Evolutionary conservation across 495 filamentous ascomycete genomes (phyloP), one percentile per base, ranked within the genome.

Genomic region (Aspergillus incahuasiensis): DNA sequence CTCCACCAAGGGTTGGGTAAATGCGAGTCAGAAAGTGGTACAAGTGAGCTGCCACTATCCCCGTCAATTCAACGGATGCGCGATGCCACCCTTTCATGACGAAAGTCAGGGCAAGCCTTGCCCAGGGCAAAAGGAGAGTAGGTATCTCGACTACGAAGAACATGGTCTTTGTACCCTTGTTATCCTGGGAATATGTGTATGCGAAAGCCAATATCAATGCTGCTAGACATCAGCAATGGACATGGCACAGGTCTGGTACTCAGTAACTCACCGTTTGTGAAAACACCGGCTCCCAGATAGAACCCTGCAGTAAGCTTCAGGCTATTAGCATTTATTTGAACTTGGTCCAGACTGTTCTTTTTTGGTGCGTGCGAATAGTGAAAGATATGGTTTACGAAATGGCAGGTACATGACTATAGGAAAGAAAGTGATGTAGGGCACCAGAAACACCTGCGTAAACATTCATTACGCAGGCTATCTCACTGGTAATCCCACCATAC

Each of bases 401-500:
- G 5, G 9, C 19, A 13, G 34, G 34, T 25, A 40, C 32, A 62
- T 48, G 34, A 57, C 48, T 56, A 63, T 57, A 57, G 24, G 42
- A 7, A 22, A 47, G 18, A 64, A 59, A 54, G 62, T 43, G 73
- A 89, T 96, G 90, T 96, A 96, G 89, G 90, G 89, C 84, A 85
- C 84, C 81, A 80, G 75, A 88, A 92, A 82, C 83, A 84, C 90
- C 81, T 80, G 78, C 68, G 81, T 70, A 74, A 85, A 87, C 65
- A 74, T 70, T 60, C 71, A 78, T 83, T 82, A 75, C 74, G 76
- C 71, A 73, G 79, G 86, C 81, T 86, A 88, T 92, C 89, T 90
- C 86, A 90, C 78, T 80, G 82, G 81, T 79, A 77, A 76, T 91
- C 88, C 91, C 90, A 95, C 89, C 90, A 88, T 87, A 78, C 87